Conservation (phyloP, 768 basidiomycete genomes). For the Scleroderma bovista region DNA sequence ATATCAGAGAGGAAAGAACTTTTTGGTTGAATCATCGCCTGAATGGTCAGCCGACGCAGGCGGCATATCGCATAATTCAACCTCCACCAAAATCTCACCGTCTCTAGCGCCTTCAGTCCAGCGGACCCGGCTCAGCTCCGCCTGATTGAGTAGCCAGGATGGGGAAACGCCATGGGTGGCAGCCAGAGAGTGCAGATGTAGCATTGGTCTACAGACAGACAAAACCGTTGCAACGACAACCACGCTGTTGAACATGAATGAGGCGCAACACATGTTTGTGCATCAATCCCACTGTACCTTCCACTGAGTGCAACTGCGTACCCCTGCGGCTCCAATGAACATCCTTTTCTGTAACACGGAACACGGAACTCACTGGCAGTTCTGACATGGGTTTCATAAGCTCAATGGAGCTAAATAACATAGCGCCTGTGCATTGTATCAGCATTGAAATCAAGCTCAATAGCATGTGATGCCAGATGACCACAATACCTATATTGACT, state of each 20-base stretch:
- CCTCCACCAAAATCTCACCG: not conserved
- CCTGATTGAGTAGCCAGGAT: constrained; percentile 39
- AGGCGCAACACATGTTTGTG: not conserved
- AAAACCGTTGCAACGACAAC: constrained; percentile 9
- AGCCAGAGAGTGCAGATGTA: constrained; percentile 39
- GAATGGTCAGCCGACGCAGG: too few species aligned
- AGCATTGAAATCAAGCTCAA: not conserved
- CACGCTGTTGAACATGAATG: not conserved
- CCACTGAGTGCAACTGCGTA: not conserved
- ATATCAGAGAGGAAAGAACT: too few species aligned
- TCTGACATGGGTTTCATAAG: not conserved
- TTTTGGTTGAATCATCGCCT: too few species aligned
- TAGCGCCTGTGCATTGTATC: not conserved
- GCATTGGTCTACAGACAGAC: constrained; percentile 33
- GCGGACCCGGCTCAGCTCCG: constrained; percentile 36
- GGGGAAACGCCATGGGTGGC: constrained; percentile 35
- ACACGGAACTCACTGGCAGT: not conserved
- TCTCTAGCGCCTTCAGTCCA: not conserved
- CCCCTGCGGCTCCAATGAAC: not conserved
- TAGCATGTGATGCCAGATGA: not conserved
- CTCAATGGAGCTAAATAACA: not conserved
- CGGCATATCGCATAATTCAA: too few species aligned
- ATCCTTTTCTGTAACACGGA: not conserved
- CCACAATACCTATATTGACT: constrained; percentile 11
- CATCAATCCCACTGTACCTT: not conserved